Evolutionary conservation across 129 eudicot genomes (phyloP).

Genomic region (Tanacetum coccineum): DNA sequence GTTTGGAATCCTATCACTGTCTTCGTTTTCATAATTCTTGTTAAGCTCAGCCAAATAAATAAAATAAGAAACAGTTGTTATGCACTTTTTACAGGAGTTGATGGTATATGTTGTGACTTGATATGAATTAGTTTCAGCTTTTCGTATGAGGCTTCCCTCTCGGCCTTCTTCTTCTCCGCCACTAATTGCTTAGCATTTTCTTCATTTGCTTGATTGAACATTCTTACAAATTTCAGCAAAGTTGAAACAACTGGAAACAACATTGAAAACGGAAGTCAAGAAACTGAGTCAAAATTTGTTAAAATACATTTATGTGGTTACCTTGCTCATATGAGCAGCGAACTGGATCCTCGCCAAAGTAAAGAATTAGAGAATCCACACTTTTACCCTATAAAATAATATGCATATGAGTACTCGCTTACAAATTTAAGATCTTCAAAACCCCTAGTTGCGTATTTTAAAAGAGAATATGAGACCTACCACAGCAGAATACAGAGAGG

Average conservation of each 20-base stretch:
- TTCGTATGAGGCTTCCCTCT: slow-evolving; percentile 35
- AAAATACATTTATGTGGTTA: slow-evolving; percentile 13
- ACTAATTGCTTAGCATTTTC: slow-evolving; percentile 66
- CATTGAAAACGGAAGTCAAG: not conserved
- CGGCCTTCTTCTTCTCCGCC: slow-evolving; percentile 46
- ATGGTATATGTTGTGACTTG: too few species aligned
- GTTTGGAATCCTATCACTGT: too few species aligned
- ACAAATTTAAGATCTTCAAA: not conserved
- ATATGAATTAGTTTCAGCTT: too few species aligned
- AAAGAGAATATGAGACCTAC: slow-evolving; percentile 30
- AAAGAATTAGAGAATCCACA: slow-evolving; percentile 68
- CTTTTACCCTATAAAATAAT: slow-evolving; percentile 48
- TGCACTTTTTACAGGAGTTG: too few species aligned
- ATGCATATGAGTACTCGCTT: not conserved
- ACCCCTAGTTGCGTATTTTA: not conserved
- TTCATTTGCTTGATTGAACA: slow-evolving; percentile 57
- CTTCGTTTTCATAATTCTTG: too few species aligned
- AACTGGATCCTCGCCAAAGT: slow-evolving; percentile 86
- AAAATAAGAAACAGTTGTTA: too few species aligned
- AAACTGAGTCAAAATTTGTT: not conserved
- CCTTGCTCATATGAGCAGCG: slow-evolving; percentile 84
- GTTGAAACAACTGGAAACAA: slow-evolving; percentile 50
- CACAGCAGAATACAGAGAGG: slow-evolving; percentile 66
- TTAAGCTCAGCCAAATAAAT: too few species aligned
- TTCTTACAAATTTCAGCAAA: slow-evolving; percentile 50